Base-by-base conservation (phyloP, 2,329 filamentous ascomycete species). In the Iodosphaeria phyllophila region DNA sequence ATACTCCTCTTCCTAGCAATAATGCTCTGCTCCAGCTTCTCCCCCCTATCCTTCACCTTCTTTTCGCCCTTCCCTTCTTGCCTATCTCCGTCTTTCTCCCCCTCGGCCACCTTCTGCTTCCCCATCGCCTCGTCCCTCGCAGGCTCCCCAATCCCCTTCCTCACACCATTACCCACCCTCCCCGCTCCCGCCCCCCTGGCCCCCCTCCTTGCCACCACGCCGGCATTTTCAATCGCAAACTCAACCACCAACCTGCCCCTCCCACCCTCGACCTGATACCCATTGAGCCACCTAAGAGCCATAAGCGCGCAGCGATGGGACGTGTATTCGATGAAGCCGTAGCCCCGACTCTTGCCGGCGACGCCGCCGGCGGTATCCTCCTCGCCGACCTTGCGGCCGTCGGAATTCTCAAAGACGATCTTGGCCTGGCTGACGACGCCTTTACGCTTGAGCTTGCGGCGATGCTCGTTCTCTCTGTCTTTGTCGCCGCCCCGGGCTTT, bases 181-280 rank as follows among this genome's bases (percentile, higher is more conserved):
- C 14, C 7, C 24, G 31, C 24, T 10, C n/a, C 16, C 20, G 20
- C 16, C 20, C 20, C 27, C 25, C 23, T 27, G n/a, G 35, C 36
- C 20, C 34, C 36, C 4, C 26, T 35, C 46, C 89, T 64, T 36
- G 74, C 66, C n/a, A 98, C 75, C 1, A 98, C 89, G 42, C 93
- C 84, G 1, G 82, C 84, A 40, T 98, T 98, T 52, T 98, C 89
- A 46, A 98, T 92, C 12, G 89, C 83, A 46, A 98, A 98, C 48
- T 98, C 91, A 18, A 86, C 86, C 42, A 98, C 82, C 25, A 98
- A 54, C 8, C 89, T 65, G 50, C 89, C 84, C 46, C 82, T 86
- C 52, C 76, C 80, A 35, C 89, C 83, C 39, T 63, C 56, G 11
- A 70, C 38, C 16, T 65, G 54, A 30, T 66, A 74, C 2, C 86